Evolutionary conservation across 2,329 filamentous ascomycete genomes (phyloP), one percentile per base, ranked within the genome.

Genomic region (Paracoccidioides lutzii): DNA sequence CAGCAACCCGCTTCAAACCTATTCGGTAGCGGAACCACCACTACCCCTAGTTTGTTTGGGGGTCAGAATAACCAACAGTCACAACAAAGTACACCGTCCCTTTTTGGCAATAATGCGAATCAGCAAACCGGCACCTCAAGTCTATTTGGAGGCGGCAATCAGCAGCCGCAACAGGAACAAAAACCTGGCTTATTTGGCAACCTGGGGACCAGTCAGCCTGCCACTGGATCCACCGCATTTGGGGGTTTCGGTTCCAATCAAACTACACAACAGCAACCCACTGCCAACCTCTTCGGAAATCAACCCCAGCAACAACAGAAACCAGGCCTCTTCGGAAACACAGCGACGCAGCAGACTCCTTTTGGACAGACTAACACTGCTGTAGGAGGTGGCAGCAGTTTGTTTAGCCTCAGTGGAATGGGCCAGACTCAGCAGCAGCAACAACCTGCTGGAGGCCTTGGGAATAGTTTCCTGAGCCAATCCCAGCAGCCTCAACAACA

Each of bases 101-200:
- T 72, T 10, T 74, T 74, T 56, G 71, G 70, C 38, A 70, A 66
- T 58, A 69, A 65, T 28, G 74, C 77, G 59, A 70, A 66, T 63
- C 69, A 72, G 64, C 62, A 69, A 57, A 65, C 74, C 38, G 64
- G 65, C 40, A 64, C 63, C 54, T 64, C 67, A 44, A 67, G 74
- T 33, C 61, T 78, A 33, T 78, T 79, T 58, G 72, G 72, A 35
- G 64, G 59, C 35, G 57, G 51, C 28, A 52, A 44, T 45, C 70
- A 72, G 56, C 73, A 73, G 58, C 66, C 67, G 28, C 66, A 68
- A 38, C 73, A 68, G 45, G 28, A 46, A 43, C 63, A 65, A 49
- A 61, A 61, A 33, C 56, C 56, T n/a, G 46, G 49, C 51, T 22
- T 82, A 10, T 83, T 84, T 59, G 79, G 76, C 9, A 28, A 55